These are phyloP conservation scores for Termitomyces sp. DNA, from an alignment of 1,284 basidiomycete species.

Conservation along the genomic window DNA sequence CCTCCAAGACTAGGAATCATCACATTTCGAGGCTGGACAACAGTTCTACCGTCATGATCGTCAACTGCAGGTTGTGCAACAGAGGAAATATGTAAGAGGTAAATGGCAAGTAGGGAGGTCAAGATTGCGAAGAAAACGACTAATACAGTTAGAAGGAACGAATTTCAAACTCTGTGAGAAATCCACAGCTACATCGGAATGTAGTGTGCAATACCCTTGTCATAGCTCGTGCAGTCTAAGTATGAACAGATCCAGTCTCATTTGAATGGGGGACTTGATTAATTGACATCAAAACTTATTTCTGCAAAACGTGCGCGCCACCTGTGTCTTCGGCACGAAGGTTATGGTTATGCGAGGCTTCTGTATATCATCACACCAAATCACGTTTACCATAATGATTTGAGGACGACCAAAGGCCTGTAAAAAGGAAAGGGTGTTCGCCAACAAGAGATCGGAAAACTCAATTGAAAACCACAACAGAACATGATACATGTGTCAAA, in stretches of 20 bases:
- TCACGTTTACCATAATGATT: neutral
- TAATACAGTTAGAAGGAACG: neutral
- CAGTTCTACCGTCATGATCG: too few relatives aligned
- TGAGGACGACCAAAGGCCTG: neutral
- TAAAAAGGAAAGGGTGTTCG: neutral
- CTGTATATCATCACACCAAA: neutral
- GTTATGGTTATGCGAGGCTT: neutral
- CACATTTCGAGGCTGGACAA: too few relatives aligned
- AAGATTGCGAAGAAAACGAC: neutral
- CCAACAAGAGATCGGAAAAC: neutral
- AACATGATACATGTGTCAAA: slow-evolving; percentile 7
- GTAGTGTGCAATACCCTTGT: neutral
- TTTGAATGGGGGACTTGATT: neutral
- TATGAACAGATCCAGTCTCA: neutral
- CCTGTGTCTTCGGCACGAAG: too few relatives aligned
- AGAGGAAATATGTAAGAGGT: too few relatives aligned
- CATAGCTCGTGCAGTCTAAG: neutral
- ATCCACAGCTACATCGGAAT: neutral
- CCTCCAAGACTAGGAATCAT: too few relatives aligned
- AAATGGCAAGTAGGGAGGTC: too few relatives aligned
- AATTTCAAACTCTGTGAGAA: neutral
- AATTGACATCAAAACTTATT: neutral
- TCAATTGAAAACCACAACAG: slow-evolving; percentile 3
- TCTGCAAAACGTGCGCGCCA: neutral
- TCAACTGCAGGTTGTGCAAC: too few relatives aligned